A percentile compares a stretch with the other conserved stretches of the same genome.
Evolutionary conservation across 2,329 filamentous ascomycete species (phyloP).

Genomic region (Aspergillus sp.): DNA sequence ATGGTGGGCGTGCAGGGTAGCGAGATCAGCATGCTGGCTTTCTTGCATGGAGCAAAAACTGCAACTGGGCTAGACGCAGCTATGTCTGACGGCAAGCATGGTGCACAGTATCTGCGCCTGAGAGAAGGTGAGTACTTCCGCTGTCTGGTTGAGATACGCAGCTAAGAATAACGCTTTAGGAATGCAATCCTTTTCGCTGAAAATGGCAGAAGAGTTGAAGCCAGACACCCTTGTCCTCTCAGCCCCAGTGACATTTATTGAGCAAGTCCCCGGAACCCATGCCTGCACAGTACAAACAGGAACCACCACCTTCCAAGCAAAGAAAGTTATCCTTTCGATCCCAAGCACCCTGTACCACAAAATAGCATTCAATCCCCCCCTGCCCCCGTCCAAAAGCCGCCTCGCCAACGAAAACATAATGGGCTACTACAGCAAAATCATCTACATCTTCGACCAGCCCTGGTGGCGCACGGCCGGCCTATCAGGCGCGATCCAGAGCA

Average conservation of each 20-base stretch:
- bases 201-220: slow-evolving; percentile 35
- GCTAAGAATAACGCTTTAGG: no score
- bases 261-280: neutral
- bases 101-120: slow-evolving; percentile 52
- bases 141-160: no score
- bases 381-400: slow-evolving; percentile 41
- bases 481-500: slow-evolving; percentile 47
- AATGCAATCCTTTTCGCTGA: slow-evolving; percentile 40
- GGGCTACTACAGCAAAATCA: slow-evolving; percentile 53
- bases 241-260: slow-evolving; percentile 11
- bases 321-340: slow-evolving; percentile 49
- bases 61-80: slow-evolving; percentile 52
- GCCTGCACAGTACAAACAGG: neutral
- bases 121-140: slow-evolving; percentile 36
- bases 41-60: slow-evolving; percentile 54
- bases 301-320: neutral
- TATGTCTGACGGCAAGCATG: slow-evolving; percentile 50
- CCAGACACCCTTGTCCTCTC: slow-evolving; percentile 23
- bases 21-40: slow-evolving; percentile 52
- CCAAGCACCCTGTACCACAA: slow-evolving; percentile 46
- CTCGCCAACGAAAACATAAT: slow-evolving; percentile 35
- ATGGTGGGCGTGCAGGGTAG: slow-evolving; percentile 50
- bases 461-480: slow-evolving; percentile 47
- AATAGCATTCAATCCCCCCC: slow-evolving; percentile 48
- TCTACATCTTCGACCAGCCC: slow-evolving; percentile 41